Conservation (phyloP, 164 flowering plant genomes). For the Santalum album region DNA sequence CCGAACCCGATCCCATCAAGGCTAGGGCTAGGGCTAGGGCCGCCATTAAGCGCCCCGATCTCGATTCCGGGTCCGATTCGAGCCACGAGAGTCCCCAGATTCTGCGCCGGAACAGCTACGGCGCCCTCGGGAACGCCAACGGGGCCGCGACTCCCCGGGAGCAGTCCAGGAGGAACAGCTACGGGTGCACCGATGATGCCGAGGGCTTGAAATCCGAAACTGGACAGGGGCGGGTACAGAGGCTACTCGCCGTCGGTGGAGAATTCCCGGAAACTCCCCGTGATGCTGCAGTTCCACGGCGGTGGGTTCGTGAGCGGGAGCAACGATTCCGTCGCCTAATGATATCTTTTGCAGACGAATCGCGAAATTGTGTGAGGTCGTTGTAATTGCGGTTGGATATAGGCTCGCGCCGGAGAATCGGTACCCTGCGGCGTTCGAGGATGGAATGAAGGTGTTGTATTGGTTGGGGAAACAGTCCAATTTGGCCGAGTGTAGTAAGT, state of each 20-base stretch:
- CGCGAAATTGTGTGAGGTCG: slow-evolving; percentile 67
- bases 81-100: neutral
- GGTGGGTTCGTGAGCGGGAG: slow-evolving; percentile 83
- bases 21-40: slow-evolving; percentile 1
- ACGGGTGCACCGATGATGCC: slow-evolving; percentile 19
- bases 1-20: slow-evolving; percentile 22
- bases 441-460: slow-evolving; percentile 38
- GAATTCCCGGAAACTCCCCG: slow-evolving; percentile 40
- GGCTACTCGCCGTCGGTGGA: slow-evolving; percentile 25
- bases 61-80: slow-evolving; percentile 6
- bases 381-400: slow-evolving; percentile 79
- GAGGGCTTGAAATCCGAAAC: slow-evolving; percentile 26
- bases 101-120: slow-evolving; percentile 37
- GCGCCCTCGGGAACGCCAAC: slow-evolving; percentile 12
- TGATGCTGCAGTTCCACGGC: slow-evolving; percentile 76
- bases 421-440: slow-evolving; percentile 58
- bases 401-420: slow-evolving; percentile 31
- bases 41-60: slow-evolving; percentile 1
- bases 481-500: slow-evolving; percentile 42
- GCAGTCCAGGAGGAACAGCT: slow-evolving; percentile 31
- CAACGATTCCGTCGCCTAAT: slow-evolving; percentile 55
- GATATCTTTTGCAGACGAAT: slow-evolving; percentile 70
- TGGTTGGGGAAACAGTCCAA: slow-evolving; percentile 48
- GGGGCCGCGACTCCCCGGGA: neutral
- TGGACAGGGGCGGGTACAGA: slow-evolving; percentile 29